These are phyloP conservation scores for Sorghum bicolor DNA, from an alignment of 176 grass and related monocot genomes.

Conservation along the genomic window Sorghum_bicolor_NCBIv3 NC_012872.2:72402501-72403000, in stretches of 20 bases:
- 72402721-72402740: constrained; percentile 72
- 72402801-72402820: no score
- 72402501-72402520: neutral
- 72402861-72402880: constrained; percentile 74
- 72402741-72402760: constrained; percentile 17
- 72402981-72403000: constrained; percentile 65
- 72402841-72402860: constrained; percentile 63
- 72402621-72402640: constrained; percentile 71
- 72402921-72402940: constrained; percentile 27
- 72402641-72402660: constrained; percentile 75
- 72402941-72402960: constrained; percentile 52
- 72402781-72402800: no score
- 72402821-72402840: constrained; percentile 65
- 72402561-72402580: constrained; percentile 89
- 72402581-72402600: constrained; percentile 90
- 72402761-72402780: neutral
- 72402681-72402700: constrained; percentile 58
- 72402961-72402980: constrained; percentile 61
- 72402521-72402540: constrained; percentile 78
- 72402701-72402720: constrained; percentile 50
- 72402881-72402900: constrained; percentile 42
- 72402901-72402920: constrained; percentile 33
- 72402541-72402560: constrained; percentile 39
- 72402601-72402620: constrained; percentile 84
- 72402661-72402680: constrained; percentile 74